Base-by-base conservation (phyloP, 352 stramenopile species). In the Globisporangium uncinulatum region DNA sequence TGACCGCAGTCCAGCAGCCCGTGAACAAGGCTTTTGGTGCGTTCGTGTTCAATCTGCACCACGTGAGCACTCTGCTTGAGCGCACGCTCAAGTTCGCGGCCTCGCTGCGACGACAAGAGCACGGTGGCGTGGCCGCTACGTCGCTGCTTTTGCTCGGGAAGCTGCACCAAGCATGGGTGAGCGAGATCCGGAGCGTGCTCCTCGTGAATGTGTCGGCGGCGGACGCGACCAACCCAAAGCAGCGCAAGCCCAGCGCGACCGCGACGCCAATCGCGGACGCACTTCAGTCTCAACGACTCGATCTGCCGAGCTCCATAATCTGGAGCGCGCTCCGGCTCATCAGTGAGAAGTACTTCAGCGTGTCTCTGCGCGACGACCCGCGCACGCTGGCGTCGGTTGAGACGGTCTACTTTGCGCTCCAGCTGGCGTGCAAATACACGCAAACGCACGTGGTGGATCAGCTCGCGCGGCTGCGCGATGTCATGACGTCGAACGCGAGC, bases 321-420 rank as follows among this genome's bases (percentile, higher is more conserved):
- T 72, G 61, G 59, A 43, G 11, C 6, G 34, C 67, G 44, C 20
- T 83, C 17, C 72, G 62, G 6, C 57, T 69, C 21, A 49, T 76
- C 3, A 81, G 76, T 10, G 78, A 89, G 37, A 89, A 89, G 47
- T 81, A 89, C 53, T 89, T 89, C 44, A 89, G 78, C 31, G 78
- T 83, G 3, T 65, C 76, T 15, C 56, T 81, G 2, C 65, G 66
- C 1, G 62, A 66, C 4, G 76, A 81, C 4, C 41, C 41, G 0
- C 45, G 43, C 11, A 42, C 69, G 6, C 45, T 66, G 0, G 49
- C 74, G 0, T 65, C 67, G 19, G 56, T 73, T 1, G 68, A 83
- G 29, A 54, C 70, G 0, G 68, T 84, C 19, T 74, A 84, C 31
- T 80, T 79, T 3, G 63, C 74, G 10, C 62, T 83, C 6, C 56